Percentiles rank a stretch among this genome's conserved stretches.
phyloP scores from a whole-genome alignment of 371 early-diverging fungal genomes.

The Rhizopus arrhizus region DNA sequence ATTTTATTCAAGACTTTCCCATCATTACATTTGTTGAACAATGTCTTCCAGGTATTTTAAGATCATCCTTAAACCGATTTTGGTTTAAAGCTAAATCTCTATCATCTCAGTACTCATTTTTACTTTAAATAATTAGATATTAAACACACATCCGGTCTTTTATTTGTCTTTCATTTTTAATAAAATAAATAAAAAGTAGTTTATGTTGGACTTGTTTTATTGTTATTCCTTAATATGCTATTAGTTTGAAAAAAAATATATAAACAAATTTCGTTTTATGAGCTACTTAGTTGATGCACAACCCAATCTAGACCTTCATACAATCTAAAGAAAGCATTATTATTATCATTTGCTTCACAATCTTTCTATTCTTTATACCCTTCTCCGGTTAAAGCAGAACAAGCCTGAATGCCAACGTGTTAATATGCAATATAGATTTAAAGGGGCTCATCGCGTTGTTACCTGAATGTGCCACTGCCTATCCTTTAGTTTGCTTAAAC shows the following conservation, averaged over 20 bases:
- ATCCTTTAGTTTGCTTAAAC: slow-evolving; percentile 65
- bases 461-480: slow-evolving; percentile 79
- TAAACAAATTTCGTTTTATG: slow-evolving; percentile 6
- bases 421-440: not conserved
- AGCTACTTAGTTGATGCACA: slow-evolving; percentile 53
- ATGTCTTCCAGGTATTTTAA: too few species aligned
- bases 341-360: slow-evolving; percentile 1
- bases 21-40: too few species aligned
- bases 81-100: too few species aligned
- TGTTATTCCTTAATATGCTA: too few species aligned
- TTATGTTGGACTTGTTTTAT: too few species aligned
- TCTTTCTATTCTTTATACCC: slow-evolving; percentile 44
- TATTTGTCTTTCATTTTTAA: too few species aligned
- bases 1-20: too few species aligned
- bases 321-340: slow-evolving; percentile 41
- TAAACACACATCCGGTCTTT: too few species aligned
- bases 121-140: too few species aligned
- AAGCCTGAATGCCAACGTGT: slow-evolving; percentile 42
- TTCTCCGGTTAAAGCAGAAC: slow-evolving; percentile 75
- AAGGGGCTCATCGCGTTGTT: not conserved
- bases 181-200: too few species aligned
- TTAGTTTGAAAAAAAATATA: not conserved
- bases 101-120: too few species aligned
- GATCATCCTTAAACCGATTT: too few species aligned
- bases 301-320: slow-evolving; percentile 79